phyloP scores from a whole-genome alignment of 1,284 basidiomycete species.

The Marasmius sp. region DNA sequence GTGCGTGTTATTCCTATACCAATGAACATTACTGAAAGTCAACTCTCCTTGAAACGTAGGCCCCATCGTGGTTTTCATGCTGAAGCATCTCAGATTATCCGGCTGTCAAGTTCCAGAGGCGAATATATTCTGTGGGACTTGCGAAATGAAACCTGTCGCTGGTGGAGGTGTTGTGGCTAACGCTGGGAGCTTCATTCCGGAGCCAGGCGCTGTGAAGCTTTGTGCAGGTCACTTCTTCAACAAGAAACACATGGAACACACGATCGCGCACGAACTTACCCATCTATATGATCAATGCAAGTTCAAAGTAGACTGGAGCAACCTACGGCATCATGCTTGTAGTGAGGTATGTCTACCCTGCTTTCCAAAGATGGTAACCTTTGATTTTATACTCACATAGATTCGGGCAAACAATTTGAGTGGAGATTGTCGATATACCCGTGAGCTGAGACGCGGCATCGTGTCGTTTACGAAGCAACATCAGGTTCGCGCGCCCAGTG shows the following conservation, averaged over 20 bases:
- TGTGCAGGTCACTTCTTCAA: slow-evolving; percentile 83
- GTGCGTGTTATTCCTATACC: slow-evolving; percentile 29
- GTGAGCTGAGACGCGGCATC: slow-evolving; percentile 79
- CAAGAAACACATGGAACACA: slow-evolving; percentile 90
- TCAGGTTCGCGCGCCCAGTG: slow-evolving; percentile 56
- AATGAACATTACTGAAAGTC: slow-evolving; percentile 2
- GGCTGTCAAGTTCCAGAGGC: slow-evolving; percentile 66
- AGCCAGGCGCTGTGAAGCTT: slow-evolving; percentile 74
- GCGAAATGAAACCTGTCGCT: slow-evolving; percentile 46
- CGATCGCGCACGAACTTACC: slow-evolving; percentile 91
- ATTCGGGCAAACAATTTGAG: slow-evolving; percentile 93
- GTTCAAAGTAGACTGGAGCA: slow-evolving; percentile 91
- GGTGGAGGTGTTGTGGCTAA: slow-evolving; percentile 29
- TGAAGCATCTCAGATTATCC: slow-evolving; percentile 79
- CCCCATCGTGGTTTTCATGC: slow-evolving; percentile 84
- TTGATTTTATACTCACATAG: slow-evolving; percentile 37
- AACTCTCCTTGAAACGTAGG: slow-evolving; percentile 45
- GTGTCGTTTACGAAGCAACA: slow-evolving; percentile 89
- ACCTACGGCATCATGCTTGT: slow-evolving; percentile 93
- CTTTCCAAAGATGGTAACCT: not conserved
- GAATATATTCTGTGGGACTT: slow-evolving; percentile 83
- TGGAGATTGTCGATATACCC: slow-evolving; percentile 86
- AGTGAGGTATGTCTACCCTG: slow-evolving; percentile 70
- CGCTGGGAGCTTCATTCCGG: slow-evolving; percentile 83
- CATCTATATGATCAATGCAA: slow-evolving; percentile 95